Base-by-base conservation (phyloP, 2,329 filamentous ascomycete genomes). In the Fusarium albosuccineum region DNA sequence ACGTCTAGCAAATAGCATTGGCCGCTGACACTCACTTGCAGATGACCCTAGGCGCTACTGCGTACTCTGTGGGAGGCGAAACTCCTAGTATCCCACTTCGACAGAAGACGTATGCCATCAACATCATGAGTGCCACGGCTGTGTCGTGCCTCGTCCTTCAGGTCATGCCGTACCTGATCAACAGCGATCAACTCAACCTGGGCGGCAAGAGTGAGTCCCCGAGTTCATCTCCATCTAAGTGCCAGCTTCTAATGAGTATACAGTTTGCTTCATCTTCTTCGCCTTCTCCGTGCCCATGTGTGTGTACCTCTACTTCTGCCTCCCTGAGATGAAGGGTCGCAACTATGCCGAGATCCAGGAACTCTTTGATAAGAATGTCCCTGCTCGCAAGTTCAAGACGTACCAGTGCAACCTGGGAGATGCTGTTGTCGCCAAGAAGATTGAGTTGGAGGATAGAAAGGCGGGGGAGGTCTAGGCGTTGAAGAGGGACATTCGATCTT, bases 301-400 rank as follows among this genome's bases (percentile, higher is more conserved):
- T 9, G 60, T 77, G n/a, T 79, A 75, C 60, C 37, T 80, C 17
- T 73, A 73, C 67, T 74, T 75, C 52, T 76, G 66, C 44, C 72
- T 80, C 76, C 82, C 82, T 2, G 75, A 77, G 61, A 76, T 73
- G 29, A 68, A 70, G 27, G 68, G 64, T 10, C 67, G 71, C 39
- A 66, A 67, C 61, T 67, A 62, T 13, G 54, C 64, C 37, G 64
- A 65, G 22, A 61, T 67, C 37, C 61, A 67, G 36, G 61, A 65
- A 22, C 64, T 67, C 57, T 62, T 64, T 17, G 64, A 67, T 33
- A 58, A 61, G 33, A 50, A 42, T 14, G 57, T 62, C 3, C 61
- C 61, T 26, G 54, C 61, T 9, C 57, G 64, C 14, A 11, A 67
- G 50, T 62, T 67, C 50, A 64, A 62, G 48, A 16, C 41, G 1